These are phyloP conservation scores for Guyanaporus albipodus DNA, from an alignment of 768 basidiomycete species.

Conservation along the genomic window DNA sequence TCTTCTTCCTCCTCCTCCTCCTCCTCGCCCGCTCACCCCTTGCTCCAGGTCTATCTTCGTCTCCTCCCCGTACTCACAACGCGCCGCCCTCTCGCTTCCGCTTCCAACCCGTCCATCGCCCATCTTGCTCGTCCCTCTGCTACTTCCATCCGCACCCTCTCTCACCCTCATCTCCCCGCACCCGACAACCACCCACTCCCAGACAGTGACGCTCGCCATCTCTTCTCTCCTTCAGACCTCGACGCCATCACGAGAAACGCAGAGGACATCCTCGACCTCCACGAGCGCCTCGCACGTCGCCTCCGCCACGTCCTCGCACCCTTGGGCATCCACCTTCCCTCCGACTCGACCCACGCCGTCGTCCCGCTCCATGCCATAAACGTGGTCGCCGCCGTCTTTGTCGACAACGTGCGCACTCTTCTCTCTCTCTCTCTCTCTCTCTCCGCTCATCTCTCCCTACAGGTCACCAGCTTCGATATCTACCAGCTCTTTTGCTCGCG, in stretches of 20 bases:
- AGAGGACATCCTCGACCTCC: constrained; percentile 60
- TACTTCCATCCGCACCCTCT: constrained; percentile 42
- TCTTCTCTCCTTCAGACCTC: constrained; percentile 58
- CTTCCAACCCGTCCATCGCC: constrained; percentile 27
- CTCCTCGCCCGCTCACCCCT: neutral
- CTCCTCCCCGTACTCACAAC: constrained; percentile 47
- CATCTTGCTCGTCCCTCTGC: constrained; percentile 37
- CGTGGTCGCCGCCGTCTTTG: constrained; percentile 52
- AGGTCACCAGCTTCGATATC: constrained; percentile 71
- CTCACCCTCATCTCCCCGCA: constrained; percentile 35
- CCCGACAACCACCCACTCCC: constrained; percentile 10
- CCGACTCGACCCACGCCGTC: too few species aligned
- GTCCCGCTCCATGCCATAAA: constrained; percentile 36
- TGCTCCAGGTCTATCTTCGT: constrained; percentile 59
- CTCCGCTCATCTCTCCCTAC: constrained; percentile 6
- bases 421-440: neutral
- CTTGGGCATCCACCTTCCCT: constrained; percentile 41
- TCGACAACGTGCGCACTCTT: constrained; percentile 45
- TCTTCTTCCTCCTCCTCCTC: too few species aligned
- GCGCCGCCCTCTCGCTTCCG: constrained; percentile 20
- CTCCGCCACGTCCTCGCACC: constrained; percentile 48
- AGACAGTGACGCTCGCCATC: constrained; percentile 37
- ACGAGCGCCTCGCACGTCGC: constrained; percentile 61
- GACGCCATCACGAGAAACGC: constrained; percentile 63
- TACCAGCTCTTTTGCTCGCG: constrained; percentile 88